A percentile compares a stretch with the other conserved stretches of the same genome.
These are phyloP conservation scores for Phytopythium helicoides DNA, from an alignment of 352 stramenopile species.

Conservation along the genomic window DNA sequence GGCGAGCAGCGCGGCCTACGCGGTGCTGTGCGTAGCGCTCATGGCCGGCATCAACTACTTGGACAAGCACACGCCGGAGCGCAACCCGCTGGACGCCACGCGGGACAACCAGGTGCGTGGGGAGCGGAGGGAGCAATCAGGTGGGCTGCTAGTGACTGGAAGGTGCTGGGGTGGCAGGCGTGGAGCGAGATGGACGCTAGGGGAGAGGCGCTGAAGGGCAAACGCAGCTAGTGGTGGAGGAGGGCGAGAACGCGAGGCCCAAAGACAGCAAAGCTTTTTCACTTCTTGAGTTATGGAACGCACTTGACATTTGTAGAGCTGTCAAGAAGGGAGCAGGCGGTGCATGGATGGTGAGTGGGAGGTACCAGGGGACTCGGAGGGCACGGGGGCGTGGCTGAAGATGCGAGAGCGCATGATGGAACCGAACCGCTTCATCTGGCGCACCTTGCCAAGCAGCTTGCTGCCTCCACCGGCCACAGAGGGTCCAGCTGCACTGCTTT, in stretches of 20 bases:
- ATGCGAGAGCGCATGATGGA: slow-evolving; percentile 60
- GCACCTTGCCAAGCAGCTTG: slow-evolving; percentile 49
- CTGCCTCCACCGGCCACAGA: slow-evolving; percentile 9
- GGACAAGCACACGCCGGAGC: slow-evolving; percentile 54
- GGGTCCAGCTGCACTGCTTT: background rate
- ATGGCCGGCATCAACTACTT: slow-evolving; percentile 69
- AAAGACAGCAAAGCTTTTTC: no score
- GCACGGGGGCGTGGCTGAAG: background rate
- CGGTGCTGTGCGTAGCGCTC: slow-evolving; percentile 54
- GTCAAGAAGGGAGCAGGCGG: no score
- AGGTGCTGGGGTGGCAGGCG: slow-evolving; percentile 22
- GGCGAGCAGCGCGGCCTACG: slow-evolving; percentile 46
- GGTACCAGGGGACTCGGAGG: no score
- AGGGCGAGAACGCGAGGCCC: no score
- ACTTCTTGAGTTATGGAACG: no score
- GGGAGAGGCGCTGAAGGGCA: slow-evolving; percentile 10
- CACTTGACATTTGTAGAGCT: no score
- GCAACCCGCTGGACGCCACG: slow-evolving; percentile 26
- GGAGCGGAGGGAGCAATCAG: slow-evolving; percentile 10
- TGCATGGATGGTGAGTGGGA: no score
- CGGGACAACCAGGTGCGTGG: slow-evolving; percentile 44
- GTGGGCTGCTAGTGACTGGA: background rate
- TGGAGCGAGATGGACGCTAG: slow-evolving; percentile 69
- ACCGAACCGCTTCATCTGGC: slow-evolving; percentile 63
- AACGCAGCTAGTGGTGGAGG: no score